These are phyloP conservation scores for Colletotrichum tropicicola DNA, from an alignment of 2,329 filamentous ascomycete genomes.

Conservation along the genomic window DNA sequence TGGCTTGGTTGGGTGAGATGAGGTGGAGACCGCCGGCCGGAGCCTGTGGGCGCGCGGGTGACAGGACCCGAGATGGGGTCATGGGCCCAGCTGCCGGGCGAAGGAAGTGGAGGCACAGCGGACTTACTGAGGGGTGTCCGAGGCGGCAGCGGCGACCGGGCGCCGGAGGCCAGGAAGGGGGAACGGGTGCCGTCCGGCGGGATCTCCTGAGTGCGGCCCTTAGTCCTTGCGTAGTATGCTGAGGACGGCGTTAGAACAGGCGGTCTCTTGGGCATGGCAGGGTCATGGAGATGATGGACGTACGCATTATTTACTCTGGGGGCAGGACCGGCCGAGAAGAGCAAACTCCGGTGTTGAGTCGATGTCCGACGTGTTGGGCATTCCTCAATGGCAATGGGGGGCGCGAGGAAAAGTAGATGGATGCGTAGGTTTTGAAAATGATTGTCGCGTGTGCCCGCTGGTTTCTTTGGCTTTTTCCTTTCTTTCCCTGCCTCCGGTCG, in stretches of 20 bases:
- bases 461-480: too few relatives aligned
- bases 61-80: neutral
- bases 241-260: neutral
- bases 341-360: too few relatives aligned
- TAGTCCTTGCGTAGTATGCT: constrained; percentile 29
- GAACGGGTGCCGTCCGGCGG: constrained; percentile 26
- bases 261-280: neutral
- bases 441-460: neutral
- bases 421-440: too few relatives aligned
- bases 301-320: constrained; percentile 7
- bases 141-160: constrained; percentile 25
- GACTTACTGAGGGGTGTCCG: constrained; percentile 24
- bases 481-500: neutral
- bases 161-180: constrained; percentile 16
- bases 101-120: constrained; percentile 1
- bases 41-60: too few relatives aligned
- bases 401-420: too few relatives aligned
- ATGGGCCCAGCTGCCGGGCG: neutral
- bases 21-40: neutral
- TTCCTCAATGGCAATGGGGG: too few relatives aligned
- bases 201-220: constrained; percentile 29
- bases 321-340: neutral
- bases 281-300: neutral
- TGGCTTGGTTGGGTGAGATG: neutral
- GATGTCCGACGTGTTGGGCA: too few relatives aligned